Conservation (phyloP, 345 rosid genomes). For the Angophora floribunda region DNA sequence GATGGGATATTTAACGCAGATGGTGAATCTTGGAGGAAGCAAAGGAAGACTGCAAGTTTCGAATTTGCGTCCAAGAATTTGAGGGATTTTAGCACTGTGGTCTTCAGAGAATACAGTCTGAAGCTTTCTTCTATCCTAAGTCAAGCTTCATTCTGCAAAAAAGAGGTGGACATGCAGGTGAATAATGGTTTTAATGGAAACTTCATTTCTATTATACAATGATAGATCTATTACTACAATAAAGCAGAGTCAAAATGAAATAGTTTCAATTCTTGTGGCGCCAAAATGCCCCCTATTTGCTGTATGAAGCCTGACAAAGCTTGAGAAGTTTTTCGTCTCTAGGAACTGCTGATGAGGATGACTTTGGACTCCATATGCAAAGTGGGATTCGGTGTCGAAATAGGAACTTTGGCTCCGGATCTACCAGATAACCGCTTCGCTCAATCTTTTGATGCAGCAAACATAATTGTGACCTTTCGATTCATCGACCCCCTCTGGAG, state of each 20-base stretch:
- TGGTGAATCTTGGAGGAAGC: conserved; percentile 88
- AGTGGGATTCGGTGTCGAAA: conserved; percentile 93
- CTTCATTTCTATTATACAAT: background rate
- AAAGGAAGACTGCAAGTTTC: conserved; percentile 91
- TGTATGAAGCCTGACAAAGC: background rate
- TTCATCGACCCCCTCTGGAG: conserved; percentile 90
- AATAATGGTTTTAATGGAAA: background rate
- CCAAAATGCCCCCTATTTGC: background rate
- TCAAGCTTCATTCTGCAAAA: conserved; percentile 36
- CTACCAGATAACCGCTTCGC: conserved; percentile 74
- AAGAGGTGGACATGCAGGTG: conserved; percentile 87
- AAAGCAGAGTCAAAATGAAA: background rate
- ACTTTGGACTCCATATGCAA: conserved; percentile 90
- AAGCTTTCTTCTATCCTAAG: conserved; percentile 61
- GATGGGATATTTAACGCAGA: conserved; percentile 88
- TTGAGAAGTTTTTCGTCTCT: background rate
- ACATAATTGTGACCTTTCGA: conserved; percentile 75
- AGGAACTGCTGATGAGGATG: conserved; percentile 92
- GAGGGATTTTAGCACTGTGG: conserved; percentile 79
- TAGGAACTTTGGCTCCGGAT: conserved; percentile 67
- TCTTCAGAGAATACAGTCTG: conserved; percentile 77
- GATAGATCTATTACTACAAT: background rate
- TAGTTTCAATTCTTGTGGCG: background rate
- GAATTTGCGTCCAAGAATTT: conserved; percentile 95
- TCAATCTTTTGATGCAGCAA: conserved; percentile 77